phyloP scores from a whole-genome alignment of 164 flowering plant genomes.

The Santalum album region DNA sequence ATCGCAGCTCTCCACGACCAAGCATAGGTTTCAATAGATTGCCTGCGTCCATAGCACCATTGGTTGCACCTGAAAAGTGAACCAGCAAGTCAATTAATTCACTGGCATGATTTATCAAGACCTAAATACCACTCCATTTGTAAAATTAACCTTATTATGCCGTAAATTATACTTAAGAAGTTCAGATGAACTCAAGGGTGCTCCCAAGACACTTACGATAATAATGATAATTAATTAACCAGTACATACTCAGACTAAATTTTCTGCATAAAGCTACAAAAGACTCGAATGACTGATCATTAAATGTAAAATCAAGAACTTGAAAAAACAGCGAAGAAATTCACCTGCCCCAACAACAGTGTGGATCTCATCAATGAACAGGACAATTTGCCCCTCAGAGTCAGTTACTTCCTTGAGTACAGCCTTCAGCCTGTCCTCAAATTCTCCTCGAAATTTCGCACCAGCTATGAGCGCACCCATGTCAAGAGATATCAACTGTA shows the following conservation, averaged over 20 bases:
- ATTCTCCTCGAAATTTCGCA: constrained; percentile 95
- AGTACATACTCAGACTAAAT: no score
- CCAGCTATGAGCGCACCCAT: constrained; percentile 99
- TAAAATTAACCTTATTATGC: no score
- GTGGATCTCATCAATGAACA: constrained; percentile 98
- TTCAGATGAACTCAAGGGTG: no score
- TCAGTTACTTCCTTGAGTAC: constrained; percentile 94
- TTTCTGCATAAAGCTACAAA: no score
- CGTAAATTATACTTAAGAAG: no score
- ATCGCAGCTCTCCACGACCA: constrained; percentile 86
- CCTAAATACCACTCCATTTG: no score
- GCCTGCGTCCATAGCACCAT: constrained; percentile 97
- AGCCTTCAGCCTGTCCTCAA: constrained; percentile 95
- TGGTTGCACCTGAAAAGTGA: constrained; percentile 69
- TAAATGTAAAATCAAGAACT: background rate
- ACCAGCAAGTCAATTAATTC: background rate
- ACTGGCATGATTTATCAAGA: no score
- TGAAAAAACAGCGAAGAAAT: constrained; percentile 1
- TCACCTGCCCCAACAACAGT: constrained; percentile 99
- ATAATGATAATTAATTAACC: no score
- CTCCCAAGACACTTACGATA: no score
- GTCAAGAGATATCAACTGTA: constrained; percentile 97
- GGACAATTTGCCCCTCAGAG: constrained; percentile 82
- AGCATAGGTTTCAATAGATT: constrained; percentile 95
- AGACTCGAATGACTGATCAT: no score